Percentiles rank a stretch among this genome's conserved stretches.
phyloP scores from a whole-genome alignment of 768 basidiomycete species.

The Suillus occidentalis region DNA sequence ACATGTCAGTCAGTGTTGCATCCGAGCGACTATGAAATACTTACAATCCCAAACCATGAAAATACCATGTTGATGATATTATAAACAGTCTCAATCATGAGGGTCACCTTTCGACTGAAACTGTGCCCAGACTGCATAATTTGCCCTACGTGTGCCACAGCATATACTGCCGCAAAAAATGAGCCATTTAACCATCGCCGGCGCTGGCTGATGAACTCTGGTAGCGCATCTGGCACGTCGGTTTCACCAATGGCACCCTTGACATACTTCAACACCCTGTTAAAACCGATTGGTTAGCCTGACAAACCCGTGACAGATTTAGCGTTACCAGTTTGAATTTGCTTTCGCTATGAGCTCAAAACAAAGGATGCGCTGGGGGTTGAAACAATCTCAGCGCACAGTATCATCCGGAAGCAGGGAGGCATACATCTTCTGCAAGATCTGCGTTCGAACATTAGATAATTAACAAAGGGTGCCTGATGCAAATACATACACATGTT shows the following conservation, averaged over 20 bases:
- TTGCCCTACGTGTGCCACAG: slow-evolving; percentile 68
- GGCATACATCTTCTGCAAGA: slow-evolving; percentile 81
- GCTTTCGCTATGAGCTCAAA: slow-evolving; percentile 78
- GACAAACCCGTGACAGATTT: slow-evolving; percentile 8
- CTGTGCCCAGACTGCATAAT: slow-evolving; percentile 57
- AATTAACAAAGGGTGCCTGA: not conserved
- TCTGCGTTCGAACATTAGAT: slow-evolving; percentile 44
- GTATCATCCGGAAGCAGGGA: not conserved
- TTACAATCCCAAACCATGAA: slow-evolving; percentile 90
- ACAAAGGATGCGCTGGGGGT: slow-evolving; percentile 72
- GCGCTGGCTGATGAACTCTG: slow-evolving; percentile 93
- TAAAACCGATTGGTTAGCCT: slow-evolving; percentile 16
- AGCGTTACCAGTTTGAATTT: slow-evolving; percentile 69
- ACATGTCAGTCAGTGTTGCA: slow-evolving; percentile 1
- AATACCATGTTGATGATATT: slow-evolving; percentile 87
- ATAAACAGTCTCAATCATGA: slow-evolving; percentile 84
- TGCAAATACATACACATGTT: slow-evolving; percentile 78
- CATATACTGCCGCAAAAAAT: slow-evolving; percentile 93
- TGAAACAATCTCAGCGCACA: slow-evolving; percentile 15
- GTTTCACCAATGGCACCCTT: slow-evolving; percentile 91
- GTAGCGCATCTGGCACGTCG: slow-evolving; percentile 89
- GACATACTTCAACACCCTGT: slow-evolving; percentile 95
- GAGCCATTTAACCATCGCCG: slow-evolving; percentile 90
- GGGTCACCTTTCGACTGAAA: slow-evolving; percentile 62
- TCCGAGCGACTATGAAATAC: slow-evolving; percentile 25